These are phyloP conservation scores for Urtica urens DNA, from an alignment of 306 rosid species.

Conservation along the genomic window DNA sequence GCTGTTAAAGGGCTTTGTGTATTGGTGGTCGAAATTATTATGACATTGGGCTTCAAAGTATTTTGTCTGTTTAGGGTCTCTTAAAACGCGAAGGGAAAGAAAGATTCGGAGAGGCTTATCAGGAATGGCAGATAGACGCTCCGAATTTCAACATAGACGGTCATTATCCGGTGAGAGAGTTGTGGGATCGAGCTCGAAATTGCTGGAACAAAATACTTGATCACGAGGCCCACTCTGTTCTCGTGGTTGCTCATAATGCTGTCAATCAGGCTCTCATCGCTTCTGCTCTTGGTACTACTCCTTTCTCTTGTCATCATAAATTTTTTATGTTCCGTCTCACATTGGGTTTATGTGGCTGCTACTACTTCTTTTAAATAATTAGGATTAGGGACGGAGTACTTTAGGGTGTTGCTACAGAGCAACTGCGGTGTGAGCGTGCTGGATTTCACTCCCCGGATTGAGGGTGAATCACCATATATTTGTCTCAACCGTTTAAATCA, in stretches of 20 bases:
- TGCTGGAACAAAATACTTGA: slow-evolving; percentile 64
- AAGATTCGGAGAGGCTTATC: slow-evolving; percentile 60
- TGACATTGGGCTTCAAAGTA: slow-evolving; percentile 16
- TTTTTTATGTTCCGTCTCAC: slow-evolving; percentile 3
- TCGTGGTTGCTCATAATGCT: slow-evolving; percentile 97
- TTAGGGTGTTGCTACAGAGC: slow-evolving; percentile 85
- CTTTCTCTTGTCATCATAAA: slow-evolving; percentile 6
- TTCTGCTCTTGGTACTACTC: slow-evolving; percentile 65
- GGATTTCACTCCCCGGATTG: slow-evolving; percentile 65
- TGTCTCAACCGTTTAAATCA: slow-evolving; percentile 90
- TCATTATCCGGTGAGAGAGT: slow-evolving; percentile 90
- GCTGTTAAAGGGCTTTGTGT: not conserved
- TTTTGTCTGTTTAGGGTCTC: slow-evolving; percentile 49
- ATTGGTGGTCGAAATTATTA: not conserved
- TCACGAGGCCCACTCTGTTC: slow-evolving; percentile 75
- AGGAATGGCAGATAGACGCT: slow-evolving; percentile 79
- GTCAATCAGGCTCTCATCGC: slow-evolving; percentile 98
- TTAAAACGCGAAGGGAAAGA: slow-evolving; percentile 78
- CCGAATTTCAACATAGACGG: slow-evolving; percentile 69
- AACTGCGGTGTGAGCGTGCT: slow-evolving; percentile 90
- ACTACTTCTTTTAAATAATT: slow-evolving; percentile 11
- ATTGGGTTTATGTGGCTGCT: not conserved
- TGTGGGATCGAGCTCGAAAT: slow-evolving; percentile 80
- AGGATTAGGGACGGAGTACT: slow-evolving; percentile 76
- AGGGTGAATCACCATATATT: slow-evolving; percentile 56